Conservation (phyloP, 306 rosid genomes). For the Senna siamea region DNA sequence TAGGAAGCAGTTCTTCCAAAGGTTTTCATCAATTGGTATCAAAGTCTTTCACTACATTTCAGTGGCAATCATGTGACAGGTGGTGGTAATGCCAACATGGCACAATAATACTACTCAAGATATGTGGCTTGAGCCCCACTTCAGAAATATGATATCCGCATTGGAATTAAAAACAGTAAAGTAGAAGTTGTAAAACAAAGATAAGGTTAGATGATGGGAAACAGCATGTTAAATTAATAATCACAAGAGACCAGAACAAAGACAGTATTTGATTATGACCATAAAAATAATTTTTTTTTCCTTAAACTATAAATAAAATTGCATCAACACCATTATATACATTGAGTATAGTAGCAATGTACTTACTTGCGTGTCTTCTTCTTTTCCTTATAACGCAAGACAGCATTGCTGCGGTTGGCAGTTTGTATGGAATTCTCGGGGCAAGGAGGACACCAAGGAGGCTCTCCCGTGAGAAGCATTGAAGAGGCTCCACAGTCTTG, state of each 20-base stretch:
- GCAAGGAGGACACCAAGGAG: conserved; percentile 86
- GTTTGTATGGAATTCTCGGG: conserved; percentile 72
- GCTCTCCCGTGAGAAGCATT: conserved; percentile 85
- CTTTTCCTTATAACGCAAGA: conserved; percentile 96
- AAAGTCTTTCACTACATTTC: no score
- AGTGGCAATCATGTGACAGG: no score
- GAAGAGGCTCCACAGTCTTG: conserved; percentile 93
- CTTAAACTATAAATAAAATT: neutral
- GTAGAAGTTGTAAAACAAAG: neutral
- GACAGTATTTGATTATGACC: conserved; percentile 3
- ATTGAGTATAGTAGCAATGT: conserved; percentile 6
- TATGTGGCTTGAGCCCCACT: no score
- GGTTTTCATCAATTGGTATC: no score
- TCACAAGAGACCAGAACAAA: conserved; percentile 31
- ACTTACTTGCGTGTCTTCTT: conserved; percentile 88
- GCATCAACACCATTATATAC: conserved; percentile 8
- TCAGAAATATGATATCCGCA: no score
- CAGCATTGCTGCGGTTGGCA: conserved; percentile 84
- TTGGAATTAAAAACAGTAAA: neutral
- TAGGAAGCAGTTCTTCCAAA: no score
- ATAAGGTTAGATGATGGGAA: conserved; percentile 7
- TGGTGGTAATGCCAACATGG: no score
- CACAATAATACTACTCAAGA: no score
- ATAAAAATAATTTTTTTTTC: neutral
- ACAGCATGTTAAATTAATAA: conserved; percentile 27